Base-by-base conservation (phyloP, 495 filamentous ascomycete genomes). In the Podospora pseudoanserina region DNA sequence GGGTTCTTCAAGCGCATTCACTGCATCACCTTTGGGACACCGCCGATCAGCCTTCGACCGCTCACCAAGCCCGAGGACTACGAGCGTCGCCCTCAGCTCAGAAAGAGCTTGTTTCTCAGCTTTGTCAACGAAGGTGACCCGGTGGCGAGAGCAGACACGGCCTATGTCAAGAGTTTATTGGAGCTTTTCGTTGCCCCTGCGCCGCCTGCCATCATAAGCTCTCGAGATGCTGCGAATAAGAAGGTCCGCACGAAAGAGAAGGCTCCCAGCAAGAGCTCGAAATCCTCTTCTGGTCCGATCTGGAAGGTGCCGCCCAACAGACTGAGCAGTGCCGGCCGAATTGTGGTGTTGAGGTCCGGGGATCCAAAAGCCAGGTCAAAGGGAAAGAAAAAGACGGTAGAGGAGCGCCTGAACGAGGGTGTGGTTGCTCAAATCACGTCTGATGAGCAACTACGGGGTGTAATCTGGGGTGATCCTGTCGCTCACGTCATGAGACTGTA, bases 121-220 rank as follows among this genome's bases (percentile, higher is more conserved):
- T 92, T 96, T 73, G 79, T 93, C 69, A 96, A 95, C 72, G 92
- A 96, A 71, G 92, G 92, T 3, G 92, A 96, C 68, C 91, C 91
- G 0, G 91, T 96, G 0, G 79, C 88, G 2, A 78, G 92, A 20
- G 92, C 91, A 0, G 91, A 94, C 72, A 90, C 86, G 75, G 84
- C 85, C 0, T 93, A 93, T 70, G 82, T 94, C 11, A 81, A 84
- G 57, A 89, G 86, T 18, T 81, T 96, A 28, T 79, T 93, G 11
- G 87, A 89, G 67, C 82, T 95, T 1, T 91, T 91, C 71, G 81
- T 87, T 2, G 78, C 82, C 0, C 88, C 91, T 0, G 81, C 86
- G 1, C 91, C 91, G 1, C 44, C 23, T 6, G 28, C 13, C 39
- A 56, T 63, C 16, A 18, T 15, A 19, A 32, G 19, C 20, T 18